phyloP scores from a whole-genome alignment of 176 grass and related monocot species.

The Alopecurus myosuroides region DNA sequence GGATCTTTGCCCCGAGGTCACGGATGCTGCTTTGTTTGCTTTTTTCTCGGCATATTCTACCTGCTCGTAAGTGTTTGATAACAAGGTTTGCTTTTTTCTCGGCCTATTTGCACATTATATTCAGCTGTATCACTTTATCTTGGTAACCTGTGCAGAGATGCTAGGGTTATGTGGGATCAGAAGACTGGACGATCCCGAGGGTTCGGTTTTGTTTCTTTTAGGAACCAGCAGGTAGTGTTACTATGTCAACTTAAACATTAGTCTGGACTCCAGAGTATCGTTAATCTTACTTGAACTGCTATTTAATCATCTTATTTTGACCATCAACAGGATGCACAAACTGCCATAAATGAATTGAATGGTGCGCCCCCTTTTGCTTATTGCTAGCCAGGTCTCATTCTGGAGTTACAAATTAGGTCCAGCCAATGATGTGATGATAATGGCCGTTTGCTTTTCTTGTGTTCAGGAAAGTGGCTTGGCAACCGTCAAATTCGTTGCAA shows the following conservation, averaged over 20 bases:
- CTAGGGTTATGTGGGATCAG: slow-evolving; percentile 99
- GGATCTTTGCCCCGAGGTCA: slow-evolving; percentile 95
- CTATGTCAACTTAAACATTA: not conserved
- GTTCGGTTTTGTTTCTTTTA: slow-evolving; percentile 99
- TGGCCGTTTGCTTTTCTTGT: not conserved
- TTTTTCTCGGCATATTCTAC: slow-evolving; percentile 85
- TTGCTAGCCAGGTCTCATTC: not conserved
- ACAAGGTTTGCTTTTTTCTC: no score
- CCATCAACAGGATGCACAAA: slow-evolving; percentile 85
- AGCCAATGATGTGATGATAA: not conserved
- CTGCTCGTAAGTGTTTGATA: slow-evolving; percentile 70
- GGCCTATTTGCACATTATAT: not conserved
- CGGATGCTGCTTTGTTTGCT: slow-evolving; percentile 86
- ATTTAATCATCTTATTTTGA: slow-evolving; percentile 8
- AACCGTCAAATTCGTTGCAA: slow-evolving; percentile 97
- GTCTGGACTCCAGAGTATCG: not conserved
- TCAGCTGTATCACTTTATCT: slow-evolving; percentile 6
- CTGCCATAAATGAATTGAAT: slow-evolving; percentile 89
- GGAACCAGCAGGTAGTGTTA: slow-evolving; percentile 77
- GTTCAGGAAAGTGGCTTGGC: slow-evolving; percentile 79
- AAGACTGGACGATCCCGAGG: slow-evolving; percentile 94
- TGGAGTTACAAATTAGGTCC: slow-evolving; percentile 2
- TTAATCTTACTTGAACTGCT: not conserved
- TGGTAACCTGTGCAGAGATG: slow-evolving; percentile 63
- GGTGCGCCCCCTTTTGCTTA: slow-evolving; percentile 29